These are phyloP conservation scores for Fusarium sp. DNA, from an alignment of 2,329 filamentous ascomycete genomes.

Conservation along the genomic window DNA sequence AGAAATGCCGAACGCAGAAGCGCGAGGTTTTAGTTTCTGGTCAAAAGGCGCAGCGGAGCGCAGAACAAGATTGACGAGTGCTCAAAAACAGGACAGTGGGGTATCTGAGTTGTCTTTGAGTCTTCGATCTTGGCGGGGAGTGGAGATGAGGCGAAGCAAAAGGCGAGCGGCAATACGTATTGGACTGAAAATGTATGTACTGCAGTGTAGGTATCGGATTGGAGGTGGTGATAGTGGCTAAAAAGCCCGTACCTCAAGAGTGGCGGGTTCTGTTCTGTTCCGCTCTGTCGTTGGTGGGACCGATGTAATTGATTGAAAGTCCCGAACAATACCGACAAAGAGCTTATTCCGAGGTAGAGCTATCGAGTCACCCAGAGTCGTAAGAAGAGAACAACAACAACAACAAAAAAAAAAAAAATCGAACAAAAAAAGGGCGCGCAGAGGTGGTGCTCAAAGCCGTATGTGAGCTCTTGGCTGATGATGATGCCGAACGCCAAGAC, in stretches of 20 bases:
- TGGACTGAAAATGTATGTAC: background rate
- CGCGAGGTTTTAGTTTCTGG: slow-evolving; percentile 7
- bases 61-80: slow-evolving; percentile 20
- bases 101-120: slow-evolving; percentile 34
- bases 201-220: slow-evolving; percentile 5
- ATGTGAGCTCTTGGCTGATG: slow-evolving; percentile 25
- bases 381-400: background rate
- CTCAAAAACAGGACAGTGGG: slow-evolving; percentile 36
- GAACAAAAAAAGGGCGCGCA: background rate
- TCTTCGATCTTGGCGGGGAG: slow-evolving; percentile 32
- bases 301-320: background rate
- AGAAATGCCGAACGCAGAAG: slow-evolving; percentile 31
- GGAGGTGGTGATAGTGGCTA: slow-evolving; percentile 34
- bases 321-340: slow-evolving; percentile 19
- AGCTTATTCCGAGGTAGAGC: slow-evolving; percentile 20
- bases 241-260: slow-evolving; percentile 19
- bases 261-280: slow-evolving; percentile 22
- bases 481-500: slow-evolving; percentile 39
- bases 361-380: slow-evolving; percentile 4
- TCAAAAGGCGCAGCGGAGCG: slow-evolving; percentile 21
- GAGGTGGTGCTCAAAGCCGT: background rate
- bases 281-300: slow-evolving; percentile 21
- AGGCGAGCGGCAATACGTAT: slow-evolving; percentile 14
- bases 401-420: background rate
- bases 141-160: slow-evolving; percentile 38